Evolutionary conservation across 768 basidiomycete species (phyloP).

Genomic region (Boletus sp.): DNA sequence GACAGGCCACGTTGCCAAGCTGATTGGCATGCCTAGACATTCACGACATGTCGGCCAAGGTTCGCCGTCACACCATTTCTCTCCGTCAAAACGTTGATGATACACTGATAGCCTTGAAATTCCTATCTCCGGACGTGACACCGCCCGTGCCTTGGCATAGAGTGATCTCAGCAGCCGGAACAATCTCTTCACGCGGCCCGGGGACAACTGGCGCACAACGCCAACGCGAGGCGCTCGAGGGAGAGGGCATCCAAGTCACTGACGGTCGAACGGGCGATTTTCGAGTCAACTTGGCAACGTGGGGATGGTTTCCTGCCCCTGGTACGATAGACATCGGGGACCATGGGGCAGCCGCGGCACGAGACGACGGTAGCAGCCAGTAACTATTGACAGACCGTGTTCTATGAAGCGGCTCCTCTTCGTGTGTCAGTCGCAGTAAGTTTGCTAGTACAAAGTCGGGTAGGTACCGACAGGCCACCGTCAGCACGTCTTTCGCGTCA

Average conservation of each 20-base stretch:
- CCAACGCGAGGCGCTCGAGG: conserved; percentile 72
- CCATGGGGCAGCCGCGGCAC: background rate
- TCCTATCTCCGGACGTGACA: conserved; percentile 52
- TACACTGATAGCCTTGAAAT: conserved; percentile 63
- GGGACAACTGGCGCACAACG: conserved; percentile 74
- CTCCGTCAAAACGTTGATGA: background rate
- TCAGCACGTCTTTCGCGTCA: background rate
- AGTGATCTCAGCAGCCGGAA: conserved; percentile 66
- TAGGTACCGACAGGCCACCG: background rate
- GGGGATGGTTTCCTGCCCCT: conserved; percentile 64
- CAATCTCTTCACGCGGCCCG: conserved; percentile 80
- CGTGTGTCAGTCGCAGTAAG: background rate
- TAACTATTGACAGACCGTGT: background rate
- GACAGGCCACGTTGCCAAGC: conserved; percentile 73
- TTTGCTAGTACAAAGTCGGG: background rate
- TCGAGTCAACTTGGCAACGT: conserved; percentile 53
- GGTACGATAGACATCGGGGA: conserved; percentile 23
- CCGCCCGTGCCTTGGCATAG: conserved; percentile 82
- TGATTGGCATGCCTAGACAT: conserved; percentile 76
- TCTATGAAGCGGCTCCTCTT: background rate
- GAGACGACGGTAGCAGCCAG: background rate
- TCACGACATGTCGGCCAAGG: conserved; percentile 84
- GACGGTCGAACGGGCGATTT: conserved; percentile 52
- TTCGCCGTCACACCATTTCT: conserved; percentile 23
- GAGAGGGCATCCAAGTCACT: conserved; percentile 78